phyloP scores from a whole-genome alignment of 2,329 filamentous ascomycete species.

The Stagonosporopsis rhizophila region DNA sequence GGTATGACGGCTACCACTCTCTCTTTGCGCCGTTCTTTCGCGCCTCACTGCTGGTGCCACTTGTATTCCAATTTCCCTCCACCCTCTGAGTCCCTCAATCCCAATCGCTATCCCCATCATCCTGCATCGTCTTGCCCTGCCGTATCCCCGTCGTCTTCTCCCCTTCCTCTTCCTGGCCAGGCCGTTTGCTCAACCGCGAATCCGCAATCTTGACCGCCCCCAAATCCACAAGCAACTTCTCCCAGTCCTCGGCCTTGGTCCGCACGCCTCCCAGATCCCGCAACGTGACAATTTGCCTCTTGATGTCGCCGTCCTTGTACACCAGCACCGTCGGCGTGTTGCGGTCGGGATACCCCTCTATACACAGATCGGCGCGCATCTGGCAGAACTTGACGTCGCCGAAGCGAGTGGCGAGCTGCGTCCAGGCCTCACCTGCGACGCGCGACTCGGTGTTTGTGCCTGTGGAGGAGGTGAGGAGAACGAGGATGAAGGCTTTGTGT shows the following conservation, averaged over 20 bases:
- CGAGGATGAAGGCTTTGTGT: constrained; percentile 69
- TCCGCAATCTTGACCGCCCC: constrained; percentile 82
- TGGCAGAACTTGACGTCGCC: constrained; percentile 98
- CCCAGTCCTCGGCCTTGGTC: constrained; percentile 64
- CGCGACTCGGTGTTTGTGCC: constrained; percentile 86
- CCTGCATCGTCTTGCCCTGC: constrained; percentile 46
- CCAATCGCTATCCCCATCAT: constrained; percentile 69
- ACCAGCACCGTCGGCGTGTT: constrained; percentile 95
- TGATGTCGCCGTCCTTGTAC: constrained; percentile 92
- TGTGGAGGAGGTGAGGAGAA: constrained; percentile 80
- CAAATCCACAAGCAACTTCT: constrained; percentile 80
- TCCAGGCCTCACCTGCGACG: constrained; percentile 84
- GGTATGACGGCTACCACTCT: too few species aligned
- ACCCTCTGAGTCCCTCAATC: constrained; percentile 6
- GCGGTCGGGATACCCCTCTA: constrained; percentile 92
- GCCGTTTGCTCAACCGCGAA: constrained; percentile 70
- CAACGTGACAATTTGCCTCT: constrained; percentile 89
- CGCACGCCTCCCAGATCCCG: constrained; percentile 72
- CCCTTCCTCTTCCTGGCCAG: constrained; percentile 61
- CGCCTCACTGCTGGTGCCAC: too few species aligned
- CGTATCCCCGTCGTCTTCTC: constrained; percentile 62
- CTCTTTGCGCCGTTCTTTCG: too few species aligned
- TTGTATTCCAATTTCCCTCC: too few species aligned
- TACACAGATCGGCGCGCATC: constrained; percentile 89
- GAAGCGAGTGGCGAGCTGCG: constrained; percentile 81